phyloP scores from a whole-genome alignment of 2,329 filamentous ascomycete species.

The Penicillium freii region DNA sequence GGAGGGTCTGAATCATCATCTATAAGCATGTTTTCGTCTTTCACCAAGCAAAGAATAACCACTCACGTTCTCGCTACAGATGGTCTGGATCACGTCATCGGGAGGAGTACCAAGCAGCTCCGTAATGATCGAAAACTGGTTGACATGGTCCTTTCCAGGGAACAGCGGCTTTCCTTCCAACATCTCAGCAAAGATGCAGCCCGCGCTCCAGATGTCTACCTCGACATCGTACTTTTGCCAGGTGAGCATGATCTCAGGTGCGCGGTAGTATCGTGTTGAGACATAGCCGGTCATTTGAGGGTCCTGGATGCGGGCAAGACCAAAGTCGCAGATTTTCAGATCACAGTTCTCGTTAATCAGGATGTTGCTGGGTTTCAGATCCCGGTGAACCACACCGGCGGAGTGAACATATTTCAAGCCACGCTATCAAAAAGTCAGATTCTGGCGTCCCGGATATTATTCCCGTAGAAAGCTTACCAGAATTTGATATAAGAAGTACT shows the following conservation, averaged over 20 bases:
- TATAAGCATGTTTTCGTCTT: slow-evolving; percentile 25
- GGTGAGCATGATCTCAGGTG: slow-evolving; percentile 99
- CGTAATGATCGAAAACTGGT: slow-evolving; percentile 99
- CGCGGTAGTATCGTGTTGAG: slow-evolving; percentile 96
- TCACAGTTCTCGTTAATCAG: slow-evolving; percentile 99
- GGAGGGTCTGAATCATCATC: slow-evolving; percentile 65
- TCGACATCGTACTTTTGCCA: slow-evolving; percentile 99
- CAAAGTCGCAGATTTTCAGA: slow-evolving; percentile 99
- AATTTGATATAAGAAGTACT: slow-evolving; percentile 99
- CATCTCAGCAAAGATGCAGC: slow-evolving; percentile 99
- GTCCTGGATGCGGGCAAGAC: slow-evolving; percentile 94
- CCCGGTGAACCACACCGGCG: slow-evolving; percentile 93
- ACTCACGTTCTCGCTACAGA: slow-evolving; percentile 93
- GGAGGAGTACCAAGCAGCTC: slow-evolving; percentile 94
- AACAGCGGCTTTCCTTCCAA: slow-evolving; percentile 97
- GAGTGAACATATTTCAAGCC: slow-evolving; percentile 99
- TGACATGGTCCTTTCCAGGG: slow-evolving; percentile 98
- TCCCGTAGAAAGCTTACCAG: slow-evolving; percentile 61
- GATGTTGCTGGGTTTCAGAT: slow-evolving; percentile 98
- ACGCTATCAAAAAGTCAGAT: slow-evolving; percentile 58
- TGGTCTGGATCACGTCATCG: slow-evolving; percentile 97
- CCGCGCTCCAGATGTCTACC: slow-evolving; percentile 98
- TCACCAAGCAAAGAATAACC: neutral
- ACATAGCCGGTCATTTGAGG: slow-evolving; percentile 99
- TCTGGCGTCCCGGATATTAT: neutral